Conservation (phyloP, 1,284 basidiomycete genomes). For the Tilletia walkeri region DNA sequence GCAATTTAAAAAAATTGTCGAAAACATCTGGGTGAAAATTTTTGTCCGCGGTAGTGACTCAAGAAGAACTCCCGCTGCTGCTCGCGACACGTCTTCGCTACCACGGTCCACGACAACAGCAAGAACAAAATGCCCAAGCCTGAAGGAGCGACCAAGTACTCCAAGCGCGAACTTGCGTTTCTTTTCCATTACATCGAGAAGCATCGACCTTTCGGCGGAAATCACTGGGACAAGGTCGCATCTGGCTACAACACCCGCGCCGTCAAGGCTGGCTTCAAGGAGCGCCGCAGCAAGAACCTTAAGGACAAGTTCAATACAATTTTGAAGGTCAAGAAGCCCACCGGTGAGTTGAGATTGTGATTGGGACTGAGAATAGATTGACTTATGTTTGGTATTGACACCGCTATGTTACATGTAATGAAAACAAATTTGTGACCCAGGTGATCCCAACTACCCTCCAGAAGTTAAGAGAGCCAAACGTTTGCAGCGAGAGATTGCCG, state of each 20-base stretch:
- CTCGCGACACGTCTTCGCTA: no score
- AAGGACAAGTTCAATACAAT: neutral
- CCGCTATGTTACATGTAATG: neutral
- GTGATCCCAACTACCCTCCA: neutral
- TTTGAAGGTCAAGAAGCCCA: neutral
- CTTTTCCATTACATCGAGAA: neutral
- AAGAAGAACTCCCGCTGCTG: no score
- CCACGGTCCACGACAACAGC: no score
- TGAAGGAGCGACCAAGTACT: neutral
- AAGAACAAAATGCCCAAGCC: neutral
- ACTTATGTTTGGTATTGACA: neutral
- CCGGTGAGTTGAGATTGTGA: neutral
- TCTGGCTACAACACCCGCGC: neutral
- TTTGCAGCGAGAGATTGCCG: neutral
- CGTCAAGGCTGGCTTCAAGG: neutral
- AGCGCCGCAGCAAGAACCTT: neutral
- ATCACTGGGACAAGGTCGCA: slow-evolving; percentile 1
- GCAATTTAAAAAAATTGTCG: no score
- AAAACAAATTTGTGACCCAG: neutral
- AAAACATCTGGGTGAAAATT: no score
- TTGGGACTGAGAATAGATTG: neutral
- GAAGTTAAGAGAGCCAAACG: neutral
- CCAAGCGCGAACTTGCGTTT: neutral
- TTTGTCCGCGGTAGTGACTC: no score
- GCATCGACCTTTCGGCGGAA: neutral